These are phyloP conservation scores for Aureobasidium melanogenum DNA, from an alignment of 2,329 filamentous ascomycete genomes.

Conservation along the genomic window DNA sequence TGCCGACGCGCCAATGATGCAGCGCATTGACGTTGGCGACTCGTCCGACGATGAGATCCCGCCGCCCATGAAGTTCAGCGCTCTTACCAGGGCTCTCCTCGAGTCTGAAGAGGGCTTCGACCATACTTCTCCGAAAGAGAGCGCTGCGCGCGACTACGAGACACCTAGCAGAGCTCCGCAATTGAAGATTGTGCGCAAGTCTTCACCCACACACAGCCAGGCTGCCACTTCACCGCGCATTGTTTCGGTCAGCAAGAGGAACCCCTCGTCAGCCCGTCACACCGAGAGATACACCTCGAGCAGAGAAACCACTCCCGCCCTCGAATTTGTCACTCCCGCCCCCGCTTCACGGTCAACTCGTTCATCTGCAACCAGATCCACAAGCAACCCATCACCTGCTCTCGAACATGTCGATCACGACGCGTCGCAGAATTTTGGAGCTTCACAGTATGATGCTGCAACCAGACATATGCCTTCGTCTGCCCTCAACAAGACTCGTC, in stretches of 20 bases:
- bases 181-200: conserved; percentile 28
- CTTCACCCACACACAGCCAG: conserved; percentile 22
- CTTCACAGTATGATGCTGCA: background rate
- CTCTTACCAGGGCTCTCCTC: conserved; percentile 78
- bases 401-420: conserved; percentile 9
- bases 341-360: conserved; percentile 23
- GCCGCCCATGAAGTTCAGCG: conserved; percentile 83
- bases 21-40: conserved; percentile 55
- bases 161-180: conserved; percentile 28
- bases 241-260: conserved; percentile 24
- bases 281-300: background rate
- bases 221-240: conserved; percentile 26
- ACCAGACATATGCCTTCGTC: conserved; percentile 25
- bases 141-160: conserved; percentile 17
- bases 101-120: conserved; percentile 27
- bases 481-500: conserved; percentile 42
- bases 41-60: conserved; percentile 93
- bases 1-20: conserved; percentile 37
- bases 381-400: conserved; percentile 29
- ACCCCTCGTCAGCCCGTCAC: conserved; percentile 23
- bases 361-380: conserved; percentile 16
- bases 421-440: background rate
- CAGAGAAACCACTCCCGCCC: conserved; percentile 26
- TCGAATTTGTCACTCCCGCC: conserved; percentile 29
- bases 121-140: background rate